Conservation (phyloP, 495 filamentous ascomycete genomes). For the Talaromyces trachyspermus region DNA sequence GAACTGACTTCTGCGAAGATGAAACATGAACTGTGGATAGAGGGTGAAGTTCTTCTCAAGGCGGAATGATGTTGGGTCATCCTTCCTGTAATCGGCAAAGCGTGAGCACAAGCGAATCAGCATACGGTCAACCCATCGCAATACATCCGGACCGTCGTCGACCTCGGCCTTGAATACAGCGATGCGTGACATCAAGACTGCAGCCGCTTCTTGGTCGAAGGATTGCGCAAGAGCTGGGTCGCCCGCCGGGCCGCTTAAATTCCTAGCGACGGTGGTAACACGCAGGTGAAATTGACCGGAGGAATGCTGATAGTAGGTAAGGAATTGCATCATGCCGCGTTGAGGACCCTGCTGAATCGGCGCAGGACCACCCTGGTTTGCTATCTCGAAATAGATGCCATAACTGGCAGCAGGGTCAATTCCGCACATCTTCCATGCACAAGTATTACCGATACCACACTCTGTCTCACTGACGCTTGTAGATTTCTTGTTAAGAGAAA, state of each 20-base stretch:
- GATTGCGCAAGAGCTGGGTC: conserved; percentile 97
- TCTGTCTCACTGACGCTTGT: conserved; percentile 96
- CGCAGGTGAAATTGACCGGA: conserved; percentile 93
- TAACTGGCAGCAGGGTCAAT: conserved; percentile 93
- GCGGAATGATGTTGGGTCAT: conserved; percentile 95
- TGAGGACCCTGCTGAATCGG: conserved; percentile 81
- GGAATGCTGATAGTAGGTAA: conserved; percentile 98
- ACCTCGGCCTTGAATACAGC: conserved; percentile 99
- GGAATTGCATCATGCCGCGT: conserved; percentile 95
- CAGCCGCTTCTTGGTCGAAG: conserved; percentile 97
- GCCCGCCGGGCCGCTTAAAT: conserved; percentile 87
- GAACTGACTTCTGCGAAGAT: conserved; percentile 93
- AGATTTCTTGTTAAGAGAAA: conserved; percentile 97
- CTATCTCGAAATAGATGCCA: conserved; percentile 96
- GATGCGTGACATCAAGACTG: conserved; percentile 96
- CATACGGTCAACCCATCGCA: conserved; percentile 99
- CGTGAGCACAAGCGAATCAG: conserved; percentile 93
- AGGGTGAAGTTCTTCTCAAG: conserved; percentile 99
- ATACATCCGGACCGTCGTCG: conserved; percentile 96
- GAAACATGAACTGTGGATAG: conserved; percentile 99
- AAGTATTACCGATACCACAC: conserved; percentile 97
- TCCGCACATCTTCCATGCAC: conserved; percentile 99
- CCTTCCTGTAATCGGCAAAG: conserved; percentile 97
- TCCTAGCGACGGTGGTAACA: conserved; percentile 88
- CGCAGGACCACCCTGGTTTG: conserved; percentile 82